Base-by-base conservation (phyloP, 768 basidiomycete species). In the Tephrocybe sp. region DNA sequence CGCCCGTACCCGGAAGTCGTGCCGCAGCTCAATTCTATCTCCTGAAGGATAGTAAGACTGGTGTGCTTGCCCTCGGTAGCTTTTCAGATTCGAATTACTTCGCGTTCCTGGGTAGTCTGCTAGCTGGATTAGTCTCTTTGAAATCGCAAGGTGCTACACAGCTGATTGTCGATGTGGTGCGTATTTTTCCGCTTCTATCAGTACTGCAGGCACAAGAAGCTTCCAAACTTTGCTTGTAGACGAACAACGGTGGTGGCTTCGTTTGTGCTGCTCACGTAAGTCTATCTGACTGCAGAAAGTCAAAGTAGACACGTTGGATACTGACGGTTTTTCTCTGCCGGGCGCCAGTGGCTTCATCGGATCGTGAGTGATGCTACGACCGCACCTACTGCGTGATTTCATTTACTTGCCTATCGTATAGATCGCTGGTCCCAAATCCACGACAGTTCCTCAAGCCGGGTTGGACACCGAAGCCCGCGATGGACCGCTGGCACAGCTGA, bases 231-330 rank as follows among this genome's bases (percentile, higher is more conserved):
- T 27, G 16, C 30, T 12, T 21, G 7, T 47, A 78, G 75, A 69
- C 71, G 1, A 77, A 78, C 53, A 79, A 77, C 46, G 77, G 76
- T 40, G 75, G 77, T 53, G 76, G 73, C 12, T 83, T 74, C 64
- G 79, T 83, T 50, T 83, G 82, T 60, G 70, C 79, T 34, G 79
- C 81, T 10, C 77, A 81, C 62, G 80, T 81, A 57, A 63, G 79
- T 45, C 12, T 40, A n/a, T 24, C 40, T 34, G 16, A 12, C n/a
- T n/a, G n/a, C 37, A 44, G 18, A 22, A 10, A 22, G 21, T 23
- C 27, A 6, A 50, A 4, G 16, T 44, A 11, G 37, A 34, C n/a
- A 3, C 22, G 18, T 25, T 19, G 8, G 16, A 48, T 21, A 43
- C 25, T 46, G 18, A 25, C 39, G 50, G 39, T 51, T 8, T 25